A percentile compares a stretch with the other conserved stretches of the same genome.
Conservation (phyloP, 2,329 filamentous ascomycete species). For the Aspergillus fijiensis region DNA sequence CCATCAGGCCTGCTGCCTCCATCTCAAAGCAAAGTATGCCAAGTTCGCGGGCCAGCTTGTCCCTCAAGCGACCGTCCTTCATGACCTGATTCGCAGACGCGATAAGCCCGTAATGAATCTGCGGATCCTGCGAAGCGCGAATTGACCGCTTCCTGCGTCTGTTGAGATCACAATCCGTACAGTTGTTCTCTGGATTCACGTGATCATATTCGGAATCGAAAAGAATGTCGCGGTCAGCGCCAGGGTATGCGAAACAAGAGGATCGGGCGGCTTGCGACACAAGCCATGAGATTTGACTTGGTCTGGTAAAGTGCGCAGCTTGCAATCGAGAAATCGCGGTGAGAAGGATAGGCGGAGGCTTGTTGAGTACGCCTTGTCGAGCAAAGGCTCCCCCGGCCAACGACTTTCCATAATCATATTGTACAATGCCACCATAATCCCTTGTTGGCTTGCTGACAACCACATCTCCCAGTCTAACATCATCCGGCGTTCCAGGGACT, state of each 20-base stretch:
- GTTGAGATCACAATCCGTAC: background rate
- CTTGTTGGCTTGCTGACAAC: constrained; percentile 8
- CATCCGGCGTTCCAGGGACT: background rate
- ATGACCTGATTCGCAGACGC: constrained; percentile 12
- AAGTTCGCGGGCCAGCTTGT: background rate
- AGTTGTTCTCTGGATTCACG: background rate
- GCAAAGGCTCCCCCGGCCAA: background rate
- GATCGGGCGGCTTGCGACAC: background rate
- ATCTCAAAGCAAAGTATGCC: constrained; percentile 10
- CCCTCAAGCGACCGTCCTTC: constrained; percentile 2
- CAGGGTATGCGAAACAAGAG: background rate
- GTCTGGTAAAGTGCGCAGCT: background rate
- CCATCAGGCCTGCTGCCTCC: constrained; percentile 9
- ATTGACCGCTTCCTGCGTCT: background rate
- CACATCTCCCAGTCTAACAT: constrained; percentile 13
- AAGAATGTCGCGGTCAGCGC: background rate
- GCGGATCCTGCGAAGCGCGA: background rate
- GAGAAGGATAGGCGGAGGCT: constrained; percentile 5
- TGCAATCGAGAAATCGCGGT: background rate
- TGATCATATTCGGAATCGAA: constrained; percentile 3
- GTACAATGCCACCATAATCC: constrained; percentile 3
- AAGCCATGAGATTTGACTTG: background rate
- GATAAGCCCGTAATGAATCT: constrained; percentile 11
- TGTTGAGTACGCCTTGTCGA: constrained; percentile 4
- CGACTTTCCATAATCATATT: constrained; percentile 15